These are phyloP conservation scores for Alectoria sarmentosa DNA, from an alignment of 495 filamentous ascomycete species.

Conservation along the genomic window DNA sequence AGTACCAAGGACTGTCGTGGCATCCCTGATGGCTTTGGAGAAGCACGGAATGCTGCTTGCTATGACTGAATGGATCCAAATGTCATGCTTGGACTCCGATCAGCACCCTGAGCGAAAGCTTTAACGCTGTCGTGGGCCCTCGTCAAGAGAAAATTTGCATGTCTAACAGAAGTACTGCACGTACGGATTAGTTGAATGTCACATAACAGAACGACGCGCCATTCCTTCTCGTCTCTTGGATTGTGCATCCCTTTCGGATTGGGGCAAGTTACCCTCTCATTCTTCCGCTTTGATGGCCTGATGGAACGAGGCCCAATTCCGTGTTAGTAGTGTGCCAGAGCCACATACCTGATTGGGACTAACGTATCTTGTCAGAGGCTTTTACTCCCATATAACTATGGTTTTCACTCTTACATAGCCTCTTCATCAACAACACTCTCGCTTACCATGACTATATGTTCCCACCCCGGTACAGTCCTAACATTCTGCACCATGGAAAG, in stretches of 20 bases:
- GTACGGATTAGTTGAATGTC: background rate
- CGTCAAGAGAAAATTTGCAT: background rate
- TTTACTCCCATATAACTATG: no score
- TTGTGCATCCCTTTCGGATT: background rate
- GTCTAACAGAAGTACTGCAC: background rate
- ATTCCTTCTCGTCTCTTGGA: background rate
- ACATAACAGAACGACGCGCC: background rate
- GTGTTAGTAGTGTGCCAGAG: no score
- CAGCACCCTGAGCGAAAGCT: background rate
- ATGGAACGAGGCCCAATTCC: background rate
- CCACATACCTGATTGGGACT: no score
- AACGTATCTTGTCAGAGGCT: no score
- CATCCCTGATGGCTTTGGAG: slow-evolving; percentile 22
- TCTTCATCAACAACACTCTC: no score
- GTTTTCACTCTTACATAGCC: no score
- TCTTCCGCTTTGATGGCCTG: background rate
- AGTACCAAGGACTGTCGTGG: slow-evolving; percentile 45
- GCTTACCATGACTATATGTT: no score
- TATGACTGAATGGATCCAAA: background rate
- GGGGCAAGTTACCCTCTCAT: background rate
- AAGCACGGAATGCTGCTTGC: background rate
- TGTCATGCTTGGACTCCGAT: background rate
- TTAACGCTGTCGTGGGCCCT: background rate
- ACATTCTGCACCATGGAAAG: background rate
- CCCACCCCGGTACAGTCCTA: no score